Evolutionary conservation across 768 basidiomycete species (phyloP).

Genomic region (Tylopilus intermedius): DNA sequence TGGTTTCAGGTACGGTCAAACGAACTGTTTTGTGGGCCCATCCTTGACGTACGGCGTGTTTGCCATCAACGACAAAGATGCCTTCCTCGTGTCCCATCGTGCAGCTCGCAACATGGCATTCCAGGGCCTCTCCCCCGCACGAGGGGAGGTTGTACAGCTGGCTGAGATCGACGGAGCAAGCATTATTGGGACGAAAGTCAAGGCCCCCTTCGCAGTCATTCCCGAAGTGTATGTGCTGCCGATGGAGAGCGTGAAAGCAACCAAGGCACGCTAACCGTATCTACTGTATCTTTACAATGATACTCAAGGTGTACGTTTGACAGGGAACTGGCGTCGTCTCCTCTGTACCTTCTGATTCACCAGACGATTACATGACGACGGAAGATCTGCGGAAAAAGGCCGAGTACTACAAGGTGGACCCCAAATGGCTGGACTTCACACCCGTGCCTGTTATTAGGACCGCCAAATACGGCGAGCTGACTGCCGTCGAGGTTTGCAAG

Average conservation of each 20-base stretch:
- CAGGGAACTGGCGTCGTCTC: slow-evolving; percentile 97
- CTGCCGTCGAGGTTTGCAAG: slow-evolving; percentile 77
- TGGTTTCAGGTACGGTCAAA: slow-evolving; percentile 83
- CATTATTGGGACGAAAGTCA: slow-evolving; percentile 84
- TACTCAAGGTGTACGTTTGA: slow-evolving; percentile 6
- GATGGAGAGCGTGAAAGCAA: slow-evolving; percentile 98
- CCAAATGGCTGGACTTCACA: slow-evolving; percentile 79
- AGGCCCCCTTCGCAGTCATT: slow-evolving; percentile 77
- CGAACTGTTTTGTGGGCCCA: slow-evolving; percentile 94
- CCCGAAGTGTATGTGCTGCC: slow-evolving; percentile 92
- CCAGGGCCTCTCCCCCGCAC: slow-evolving; percentile 75
- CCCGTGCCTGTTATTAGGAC: slow-evolving; percentile 86
- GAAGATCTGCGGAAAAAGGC: slow-evolving; percentile 93
- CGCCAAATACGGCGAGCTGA: slow-evolving; percentile 88
- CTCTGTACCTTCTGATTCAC: slow-evolving; percentile 96
- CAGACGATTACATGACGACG: slow-evolving; percentile 89
- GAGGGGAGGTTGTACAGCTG: slow-evolving; percentile 70
- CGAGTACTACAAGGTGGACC: slow-evolving; percentile 92
- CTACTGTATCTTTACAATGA: neutral
- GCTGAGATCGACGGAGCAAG: slow-evolving; percentile 73
- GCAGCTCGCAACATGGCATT: slow-evolving; percentile 97
- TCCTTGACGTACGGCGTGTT: slow-evolving; percentile 89
- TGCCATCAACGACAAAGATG: slow-evolving; percentile 79
- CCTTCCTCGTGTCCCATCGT: slow-evolving; percentile 84
- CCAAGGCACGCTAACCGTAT: slow-evolving; percentile 52